Conservation (phyloP, 75 land plant genomes). For the Pseudotsuga menziesii region DNA sequence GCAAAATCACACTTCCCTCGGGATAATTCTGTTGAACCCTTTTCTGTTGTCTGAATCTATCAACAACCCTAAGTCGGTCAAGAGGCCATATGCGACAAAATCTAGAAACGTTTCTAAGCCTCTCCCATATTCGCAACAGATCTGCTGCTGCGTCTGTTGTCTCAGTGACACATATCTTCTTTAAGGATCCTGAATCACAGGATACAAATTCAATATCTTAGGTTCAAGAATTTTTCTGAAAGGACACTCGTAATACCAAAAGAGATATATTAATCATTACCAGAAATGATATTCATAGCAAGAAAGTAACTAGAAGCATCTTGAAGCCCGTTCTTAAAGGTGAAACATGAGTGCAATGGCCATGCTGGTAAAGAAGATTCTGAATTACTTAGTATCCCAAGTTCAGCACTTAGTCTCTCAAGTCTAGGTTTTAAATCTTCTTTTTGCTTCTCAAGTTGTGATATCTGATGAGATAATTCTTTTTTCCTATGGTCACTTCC, state of each 20-base stretch:
- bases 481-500: conserved; percentile 4
- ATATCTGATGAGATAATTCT: neutral
- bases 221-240: neutral
- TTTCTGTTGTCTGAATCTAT: conserved; percentile 8
- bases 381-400: conserved; percentile 10
- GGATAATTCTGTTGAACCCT: conserved; percentile 6
- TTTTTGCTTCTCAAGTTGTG: neutral
- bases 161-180: conserved; percentile 17
- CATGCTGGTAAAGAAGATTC: conserved; percentile 23
- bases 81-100: conserved; percentile 24
- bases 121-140: conserved; percentile 21
- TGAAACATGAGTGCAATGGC: conserved; percentile 30
- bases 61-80: conserved; percentile 18
- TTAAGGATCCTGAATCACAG: conserved; percentile 12
- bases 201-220: neutral
- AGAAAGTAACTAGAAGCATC: conserved; percentile 10
- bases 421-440: conserved; percentile 10
- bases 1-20: conserved; percentile 17
- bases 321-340: conserved; percentile 11
- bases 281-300: conserved; percentile 24
- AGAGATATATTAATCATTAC: neutral
- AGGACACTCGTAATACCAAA: neutral
- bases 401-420: conserved; percentile 1
- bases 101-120: conserved; percentile 2
- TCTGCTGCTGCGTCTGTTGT: conserved; percentile 19